Percentiles rank a stretch among this genome's conserved stretches.
phyloP scores from a whole-genome alignment of 345 rosid species.

The Viola odorata region DNA sequence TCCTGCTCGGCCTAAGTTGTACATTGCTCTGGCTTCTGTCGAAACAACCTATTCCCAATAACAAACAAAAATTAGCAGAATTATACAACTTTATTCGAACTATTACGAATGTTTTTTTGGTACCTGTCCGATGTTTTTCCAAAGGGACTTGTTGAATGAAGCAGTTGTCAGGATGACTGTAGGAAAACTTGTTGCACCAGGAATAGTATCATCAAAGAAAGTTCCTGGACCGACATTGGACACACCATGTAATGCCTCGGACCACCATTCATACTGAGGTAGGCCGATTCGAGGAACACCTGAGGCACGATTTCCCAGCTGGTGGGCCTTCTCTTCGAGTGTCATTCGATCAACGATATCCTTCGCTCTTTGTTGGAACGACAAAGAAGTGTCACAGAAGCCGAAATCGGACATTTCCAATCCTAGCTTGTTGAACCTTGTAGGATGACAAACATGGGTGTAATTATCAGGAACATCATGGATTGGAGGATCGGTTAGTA shows the following conservation, averaged over 20 bases:
- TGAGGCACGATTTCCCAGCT: slow-evolving; percentile 15
- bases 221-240: slow-evolving; percentile 12
- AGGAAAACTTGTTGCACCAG: slow-evolving; percentile 23
- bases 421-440: no score
- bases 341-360: slow-evolving; percentile 43
- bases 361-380: slow-evolving; percentile 42
- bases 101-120: no score
- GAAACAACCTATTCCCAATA: slow-evolving; percentile 33
- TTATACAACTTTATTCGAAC: no score
- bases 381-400: slow-evolving; percentile 40
- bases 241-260: slow-evolving; percentile 26
- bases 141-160: slow-evolving; percentile 13
- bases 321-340: slow-evolving; percentile 46
- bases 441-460: no score
- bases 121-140: slow-evolving; percentile 26
- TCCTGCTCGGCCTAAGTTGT: slow-evolving; percentile 42
- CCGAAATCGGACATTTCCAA: no score
- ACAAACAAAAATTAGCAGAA: not conserved
- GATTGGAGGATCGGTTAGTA: no score
- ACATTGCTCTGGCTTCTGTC: slow-evolving; percentile 49
- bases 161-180: slow-evolving; percentile 21
- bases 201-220: slow-evolving; percentile 14
- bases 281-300: slow-evolving; percentile 16
- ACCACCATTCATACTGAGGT: slow-evolving; percentile 26
- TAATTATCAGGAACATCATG: no score